Evolutionary conservation across 192 early-diverging fungal species (phyloP), one percentile per base, ranked within the genome.

Genomic region (Phycomyces nitens): DNA sequence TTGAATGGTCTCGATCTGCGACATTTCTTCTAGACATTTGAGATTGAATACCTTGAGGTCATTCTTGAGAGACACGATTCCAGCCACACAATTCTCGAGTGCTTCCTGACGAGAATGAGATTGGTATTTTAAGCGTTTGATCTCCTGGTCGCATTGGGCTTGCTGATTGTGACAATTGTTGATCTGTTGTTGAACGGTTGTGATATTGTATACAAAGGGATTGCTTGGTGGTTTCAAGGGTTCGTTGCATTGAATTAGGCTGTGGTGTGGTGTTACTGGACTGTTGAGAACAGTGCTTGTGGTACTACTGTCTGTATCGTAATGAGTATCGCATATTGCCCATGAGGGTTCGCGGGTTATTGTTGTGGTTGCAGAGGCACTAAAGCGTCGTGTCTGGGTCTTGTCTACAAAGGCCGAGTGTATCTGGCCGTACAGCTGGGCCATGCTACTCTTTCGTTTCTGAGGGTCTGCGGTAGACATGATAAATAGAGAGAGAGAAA

Each of bases 1-100:
- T 52, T 95, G 88, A 52, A 98, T 82, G 64, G 95, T 88, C 0
- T 88, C 86, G 0, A 88, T 82, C 66, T 86, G 84, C 44, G 87
- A 86, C 20, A 91, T 86, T 74, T 92, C 90, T 59, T 93, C 91
- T 20, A 83, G 73, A 29, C 87, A 83, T 64, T 91, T 92, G 44
- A 88, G 80, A 34, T 86, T 83, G 53, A 94, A 56, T 16, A 79
- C 53, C 16, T 83, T 65, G 60, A 92, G 69, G 65, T 93, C 91
- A 21, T 65, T 54, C 60, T 87, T 74, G 12, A 84, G 71, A 41
- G 77, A 74, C 26, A 74, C 72, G 29, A 89, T 81, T 71, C 93
- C 92, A 60, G 84, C 81, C 23, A 78, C 75, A 70, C 84, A 87
- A 2, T 70, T 61, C 4, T 88, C 82, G n/a, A 94, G 74, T 26